A percentile compares a stretch with the other conserved stretches of the same genome.
These are phyloP conservation scores for Dendrobium officinale DNA, from an alignment of 106 monocot species.

Conservation along the genomic window DNA sequence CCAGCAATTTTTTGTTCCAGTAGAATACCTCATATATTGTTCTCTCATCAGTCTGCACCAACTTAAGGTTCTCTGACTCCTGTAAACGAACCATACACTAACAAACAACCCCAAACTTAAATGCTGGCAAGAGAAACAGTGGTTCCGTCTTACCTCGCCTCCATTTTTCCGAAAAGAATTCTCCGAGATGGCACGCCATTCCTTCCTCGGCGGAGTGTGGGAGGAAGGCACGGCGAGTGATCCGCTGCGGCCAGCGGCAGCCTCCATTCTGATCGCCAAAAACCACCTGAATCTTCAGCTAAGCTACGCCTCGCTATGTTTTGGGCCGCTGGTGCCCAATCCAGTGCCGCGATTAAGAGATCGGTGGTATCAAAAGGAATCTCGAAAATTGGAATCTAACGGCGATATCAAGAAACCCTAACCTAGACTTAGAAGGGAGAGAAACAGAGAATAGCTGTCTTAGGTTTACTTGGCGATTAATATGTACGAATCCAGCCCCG, in stretches of 20 bases:
- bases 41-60: constrained; percentile 52
- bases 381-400: neutral
- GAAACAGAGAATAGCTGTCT: too few species aligned
- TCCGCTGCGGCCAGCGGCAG: constrained; percentile 32
- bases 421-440: neutral
- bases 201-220: constrained; percentile 30
- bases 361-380: neutral
- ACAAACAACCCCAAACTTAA: neutral
- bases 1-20: neutral
- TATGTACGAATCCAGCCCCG: neutral
- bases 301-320: neutral
- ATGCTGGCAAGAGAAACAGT: neutral
- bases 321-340: neutral
- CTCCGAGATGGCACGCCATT: constrained; percentile 57
- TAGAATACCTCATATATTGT: constrained; percentile 51
- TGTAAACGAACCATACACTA: constrained; percentile 2
- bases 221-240: constrained; percentile 25
- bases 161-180: constrained; percentile 26
- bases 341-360: neutral
- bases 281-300: neutral
- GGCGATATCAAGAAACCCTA: constrained; percentile 5
- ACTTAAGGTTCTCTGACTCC: constrained; percentile 27
- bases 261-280: constrained; percentile 22
- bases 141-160: constrained; percentile 23
- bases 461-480: neutral